Evolutionary conservation across 306 rosid species (phyloP), one percentile per base, ranked within the genome.

Genomic region (Medicago arabica): DNA sequence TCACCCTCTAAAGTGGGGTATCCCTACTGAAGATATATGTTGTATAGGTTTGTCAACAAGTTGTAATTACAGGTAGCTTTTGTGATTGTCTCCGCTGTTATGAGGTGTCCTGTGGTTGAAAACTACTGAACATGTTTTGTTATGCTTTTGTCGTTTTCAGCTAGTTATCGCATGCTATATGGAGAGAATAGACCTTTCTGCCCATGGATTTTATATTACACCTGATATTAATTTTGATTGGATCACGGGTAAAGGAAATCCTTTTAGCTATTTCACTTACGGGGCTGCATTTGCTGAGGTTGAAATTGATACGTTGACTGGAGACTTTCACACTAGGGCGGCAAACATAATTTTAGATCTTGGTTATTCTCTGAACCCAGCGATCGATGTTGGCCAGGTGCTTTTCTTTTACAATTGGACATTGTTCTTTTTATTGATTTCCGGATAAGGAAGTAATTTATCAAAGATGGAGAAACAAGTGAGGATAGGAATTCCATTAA

Each of bases 241-340:
- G 98, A 38, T 6, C 4, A 86, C 86, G 77, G 95, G 83, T 73
- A 85, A 89, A 86, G 98, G 98, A 84, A 81, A 38, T 47, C 92
- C 97, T 67, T 95, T 90, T 80, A 86, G 92, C 76, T 92, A 95
- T 85, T 90, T 55, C 87, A 95, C 98, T 18, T 90, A 90, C 65
- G 98, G 98, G 47, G 97, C 98, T 81, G 97, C 98, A 39, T 95
- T 90, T 85, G 83, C 93, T 9, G 98, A 92, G 94, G 97, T 95
- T 75, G 98, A 95, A 85, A 86, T 95, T 70, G 98, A 95, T 78
- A 87, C 97, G 31, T 83, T 95, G 85, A 92, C 97, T 4, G 98
- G 97, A 84, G 97, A 95, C 86, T 95, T 90, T 70, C 93, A 95
- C 86, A 95, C 98, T 11, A 84, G 96, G 54, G 84, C 34, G 47